These are phyloP conservation scores for Alternaria brassicae DNA, from an alignment of 2,329 filamentous ascomycete genomes.

Conservation along the genomic window DNA sequence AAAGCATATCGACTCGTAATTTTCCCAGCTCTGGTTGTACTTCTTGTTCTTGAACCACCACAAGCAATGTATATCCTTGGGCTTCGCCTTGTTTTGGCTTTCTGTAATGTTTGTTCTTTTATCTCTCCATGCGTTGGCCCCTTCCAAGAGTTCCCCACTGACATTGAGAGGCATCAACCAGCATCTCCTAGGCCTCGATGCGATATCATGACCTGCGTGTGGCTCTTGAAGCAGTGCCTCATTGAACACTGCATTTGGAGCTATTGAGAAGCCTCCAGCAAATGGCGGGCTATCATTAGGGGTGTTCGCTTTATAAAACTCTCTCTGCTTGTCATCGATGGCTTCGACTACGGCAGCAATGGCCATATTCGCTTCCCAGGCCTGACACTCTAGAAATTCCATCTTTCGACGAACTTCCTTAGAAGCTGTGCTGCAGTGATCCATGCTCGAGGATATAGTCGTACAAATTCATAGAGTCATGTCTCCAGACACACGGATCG, in stretches of 20 bases:
- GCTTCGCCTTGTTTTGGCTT: background rate
- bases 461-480: background rate
- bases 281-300: background rate
- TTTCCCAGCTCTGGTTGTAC: background rate
- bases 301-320: background rate
- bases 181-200: constrained; percentile 12
- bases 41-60: background rate
- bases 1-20: background rate
- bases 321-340: constrained; percentile 14
- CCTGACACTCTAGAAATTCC: background rate
- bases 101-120: background rate
- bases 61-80: background rate
- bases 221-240: background rate
- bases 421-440: background rate
- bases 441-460: background rate
- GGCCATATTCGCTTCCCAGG: background rate
- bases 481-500: background rate
- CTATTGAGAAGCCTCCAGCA: constrained; percentile 16
- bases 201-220: background rate
- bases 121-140: background rate
- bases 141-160: background rate
- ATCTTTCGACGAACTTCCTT: background rate
- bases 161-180: constrained; percentile 18
- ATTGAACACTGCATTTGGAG: background rate
- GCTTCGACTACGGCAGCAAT: constrained; percentile 22